Evolutionary conservation across 257 asterid species (phyloP), one percentile per base, ranked within the genome.

Genomic region (Linaria vulgaris): DNA sequence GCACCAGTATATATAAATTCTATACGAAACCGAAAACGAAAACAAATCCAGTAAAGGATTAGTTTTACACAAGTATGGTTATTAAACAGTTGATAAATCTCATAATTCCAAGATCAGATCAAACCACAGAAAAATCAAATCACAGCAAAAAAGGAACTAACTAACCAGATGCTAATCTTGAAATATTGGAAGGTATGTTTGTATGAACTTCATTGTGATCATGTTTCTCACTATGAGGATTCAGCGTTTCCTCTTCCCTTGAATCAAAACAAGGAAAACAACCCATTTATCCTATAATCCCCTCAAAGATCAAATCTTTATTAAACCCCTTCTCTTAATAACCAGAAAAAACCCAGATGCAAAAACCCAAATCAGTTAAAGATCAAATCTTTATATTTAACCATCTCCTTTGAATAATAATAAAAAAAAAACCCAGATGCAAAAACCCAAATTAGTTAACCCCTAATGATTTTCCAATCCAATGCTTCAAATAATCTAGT

Each of bases 191-290:
- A 53, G 95, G 86, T 1, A 80, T 74, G 31, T 59, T 72, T 12
- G 78, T 79, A 65, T 78, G 92, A 34, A 7, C 80, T 75, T 83
- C 90, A 68, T 75, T 77, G 55, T 66, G 95, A 74, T 84, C 94
- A 69, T 82, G 90, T 43, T 84, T 80, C 15, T 69, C 85, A 48
- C 71, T 70, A 56, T 64, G 79, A 43, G 88, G 85, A 74, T 87
- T 85, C 57, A 89, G 77, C 70, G 79, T 87, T 59, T 85, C 95
- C 76, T 79, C 97, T 69, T 92, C 95, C 53, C 80, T 82, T 16
- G 97, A 83, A 68, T 85, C 99, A 76, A 92, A 92, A 72, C 99
- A 92, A 63, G 94, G 86, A 80, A 92, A 92, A 71, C 99, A 92
- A 59, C 97, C 97, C 99, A 92, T 92, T 60, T 71, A 56, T 63